Evolutionary conservation across 2,329 filamentous ascomycete species (phyloP), one percentile per base, ranked within the genome.

Genomic region (Ophiostoma ulmi): DNA sequence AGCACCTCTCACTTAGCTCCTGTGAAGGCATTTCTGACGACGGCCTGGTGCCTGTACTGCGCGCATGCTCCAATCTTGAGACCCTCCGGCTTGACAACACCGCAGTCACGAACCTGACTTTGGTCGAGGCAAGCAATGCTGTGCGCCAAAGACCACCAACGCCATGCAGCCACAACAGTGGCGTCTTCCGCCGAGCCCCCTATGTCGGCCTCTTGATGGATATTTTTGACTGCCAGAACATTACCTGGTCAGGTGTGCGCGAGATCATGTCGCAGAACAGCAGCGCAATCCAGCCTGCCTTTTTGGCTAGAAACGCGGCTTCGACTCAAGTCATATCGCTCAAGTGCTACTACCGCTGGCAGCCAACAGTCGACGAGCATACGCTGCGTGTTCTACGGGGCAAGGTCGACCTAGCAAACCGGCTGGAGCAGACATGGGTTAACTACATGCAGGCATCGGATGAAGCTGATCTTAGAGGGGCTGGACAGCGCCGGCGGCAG

Each of bases 341-440:
- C 63, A 97, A 97, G 79, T 97, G 93, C 80, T 98, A 94, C 82
- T 97, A 97, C 78, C 93, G 91, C 61, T 97, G 92, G 87, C 94
- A 98, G 80, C 92, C 92, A 81, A 97, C 93, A 0, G 93, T 97
- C 5, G 91, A 97, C 75, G 93, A 97, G 78, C 94, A 98, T 79
- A 93, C 89, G 69, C 94, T 94, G 81, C 88, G 94, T 4, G 92
- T 97, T 0, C 79, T 97, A 69, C 84, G 87, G 5, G 92, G 92
- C 7, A 91, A 97, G 73, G 86, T 93, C 72, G 83, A 84, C 0
- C 85, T 91, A 0, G 95, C 95, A 0, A 85, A 84, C 52, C 84
- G 92, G n/a, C 83, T 98, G 26, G 94, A 97, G 82, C 86, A 89
- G 74, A 96, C 94, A 78, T 98, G 94, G 94, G 90, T 91, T 0